A percentile compares a stretch with the other conserved stretches of the same genome.
Evolutionary conservation across 228 moss, liverwort and hornwort genomes (phyloP).

Genomic region (Sphagnum magellanicum): DNA sequence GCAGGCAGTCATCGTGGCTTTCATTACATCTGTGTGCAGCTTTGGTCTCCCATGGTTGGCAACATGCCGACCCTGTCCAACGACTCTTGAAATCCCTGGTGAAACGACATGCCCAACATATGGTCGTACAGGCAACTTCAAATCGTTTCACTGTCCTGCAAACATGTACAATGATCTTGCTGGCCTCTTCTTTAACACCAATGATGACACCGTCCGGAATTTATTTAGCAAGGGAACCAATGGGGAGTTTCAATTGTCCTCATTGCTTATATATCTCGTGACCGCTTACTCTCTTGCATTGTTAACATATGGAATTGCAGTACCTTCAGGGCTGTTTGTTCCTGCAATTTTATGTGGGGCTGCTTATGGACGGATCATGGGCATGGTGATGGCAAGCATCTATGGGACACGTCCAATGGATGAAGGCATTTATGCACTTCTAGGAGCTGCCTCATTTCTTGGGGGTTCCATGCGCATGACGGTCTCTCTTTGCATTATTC

Average conservation of each 20-base stretch:
- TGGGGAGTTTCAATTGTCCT: constrained; percentile 58
- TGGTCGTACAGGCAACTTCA: constrained; percentile 72
- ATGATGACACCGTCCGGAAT: constrained; percentile 75
- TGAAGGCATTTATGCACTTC: constrained; percentile 84
- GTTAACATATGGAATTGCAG: constrained; percentile 78
- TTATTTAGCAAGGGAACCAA: constrained; percentile 77
- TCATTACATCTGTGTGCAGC: constrained; percentile 79
- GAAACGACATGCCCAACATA: constrained; percentile 63
- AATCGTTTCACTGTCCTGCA: constrained; percentile 69
- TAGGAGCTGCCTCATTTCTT: constrained; percentile 90
- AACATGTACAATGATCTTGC: constrained; percentile 85
- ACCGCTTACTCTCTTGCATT: constrained; percentile 66
- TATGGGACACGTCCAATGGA: constrained; percentile 34
- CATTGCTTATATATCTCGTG: constrained; percentile 64
- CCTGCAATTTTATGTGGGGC: constrained; percentile 91
- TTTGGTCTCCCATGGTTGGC: constrained; percentile 78
- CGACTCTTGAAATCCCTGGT: constrained; percentile 28
- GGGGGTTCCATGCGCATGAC: constrained; percentile 99
- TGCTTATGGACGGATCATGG: constrained; percentile 72
- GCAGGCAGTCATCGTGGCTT: constrained; percentile 58
- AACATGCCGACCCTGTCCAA: constrained; percentile 69
- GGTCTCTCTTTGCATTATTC: constrained; percentile 84
- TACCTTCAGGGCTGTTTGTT: constrained; percentile 88
- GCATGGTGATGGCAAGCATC: constrained; percentile 57
- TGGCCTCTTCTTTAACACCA: constrained; percentile 89